Conservation (phyloP, 1,284 basidiomycete species). For the Vanrija humicola region DNA sequence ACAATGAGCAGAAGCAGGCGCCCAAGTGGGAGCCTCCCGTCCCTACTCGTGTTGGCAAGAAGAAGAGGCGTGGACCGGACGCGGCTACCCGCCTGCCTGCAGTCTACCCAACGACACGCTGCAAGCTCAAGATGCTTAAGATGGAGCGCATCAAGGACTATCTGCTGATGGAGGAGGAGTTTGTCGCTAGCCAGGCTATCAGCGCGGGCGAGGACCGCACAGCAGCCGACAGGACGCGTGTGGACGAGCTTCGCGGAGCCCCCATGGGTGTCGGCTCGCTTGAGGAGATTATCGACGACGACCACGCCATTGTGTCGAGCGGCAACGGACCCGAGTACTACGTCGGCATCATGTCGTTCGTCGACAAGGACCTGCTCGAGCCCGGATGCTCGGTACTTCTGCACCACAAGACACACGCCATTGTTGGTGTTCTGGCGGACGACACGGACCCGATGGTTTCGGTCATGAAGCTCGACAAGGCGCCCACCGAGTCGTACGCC, state of each 20-base stretch:
- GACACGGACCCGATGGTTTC: constrained; percentile 97
- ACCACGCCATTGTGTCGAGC: constrained; percentile 97
- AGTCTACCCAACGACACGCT: constrained; percentile 91
- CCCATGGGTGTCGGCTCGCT: constrained; percentile 97
- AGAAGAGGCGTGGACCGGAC: constrained; percentile 85
- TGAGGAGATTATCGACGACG: constrained; percentile 99
- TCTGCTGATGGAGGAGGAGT: constrained; percentile 94
- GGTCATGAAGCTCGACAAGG: constrained; percentile 99
- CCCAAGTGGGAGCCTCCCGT: constrained; percentile 97
- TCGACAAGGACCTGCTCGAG: constrained; percentile 97
- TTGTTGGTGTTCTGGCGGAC: constrained; percentile 93
- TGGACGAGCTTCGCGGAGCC: constrained; percentile 90
- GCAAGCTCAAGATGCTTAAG: constrained; percentile 93
- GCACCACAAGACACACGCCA: constrained; percentile 93
- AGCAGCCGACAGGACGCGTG: constrained; percentile 86
- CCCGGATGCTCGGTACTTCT: constrained; percentile 93
- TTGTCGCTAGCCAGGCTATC: constrained; percentile 91
- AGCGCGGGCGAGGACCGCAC: constrained; percentile 87
- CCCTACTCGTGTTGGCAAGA: constrained; percentile 94
- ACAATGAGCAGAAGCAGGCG: constrained; percentile 53
- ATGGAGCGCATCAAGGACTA: constrained; percentile 98
- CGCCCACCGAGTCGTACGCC: constrained; percentile 96
- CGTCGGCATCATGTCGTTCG: constrained; percentile 97
- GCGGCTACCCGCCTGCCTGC: constrained; percentile 87
- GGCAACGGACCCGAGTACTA: constrained; percentile 96